Base-by-base conservation (phyloP, 140 eudicot species). In the Artemisia princeps region DNA sequence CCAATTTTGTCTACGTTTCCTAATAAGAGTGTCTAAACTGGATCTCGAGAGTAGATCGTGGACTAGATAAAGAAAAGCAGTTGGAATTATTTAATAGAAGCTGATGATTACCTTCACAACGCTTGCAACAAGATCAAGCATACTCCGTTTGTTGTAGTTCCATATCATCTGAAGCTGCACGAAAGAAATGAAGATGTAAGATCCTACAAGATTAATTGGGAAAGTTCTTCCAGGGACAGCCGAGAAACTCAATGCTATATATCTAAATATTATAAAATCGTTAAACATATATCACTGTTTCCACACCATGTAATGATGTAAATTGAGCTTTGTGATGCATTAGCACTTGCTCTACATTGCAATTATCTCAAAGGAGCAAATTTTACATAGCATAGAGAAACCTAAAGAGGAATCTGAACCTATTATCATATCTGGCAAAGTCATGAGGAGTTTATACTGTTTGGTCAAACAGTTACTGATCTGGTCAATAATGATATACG, bases 51-150 rank as follows among this genome's bases (percentile, higher is more conserved):
- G 10, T 10, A 52, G 10, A 33, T 52, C 9, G 13, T 28, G 51
- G 53, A 46, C 22, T 17, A 49, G 30, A 50, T 30, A 24, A 52
- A 67, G 50, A 66, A 4, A 20, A 49, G 14, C 40, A 63, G 10
- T 61, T 44, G 64, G 37, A 67, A 45, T 48, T 15, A 69, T n/a
- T 33, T 52, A 62, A 65, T 40, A 61, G n/a, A 16, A 19, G 30
- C 7, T 15, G 2, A 30, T 0, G 3, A 60, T 48, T 84, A 90
- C 97, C 97, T 90, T 87, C 65, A 72, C 95, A 72, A 87, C 68
- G 66, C 90, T 79, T 30, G 97, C 95, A 71, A 90, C 91, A 70
- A 90, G 90, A 81, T 87, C 68, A 53, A 87, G 86, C 97, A 90
- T 90, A 62, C 97, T 80, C 94, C 67, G 77, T 73, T 74, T 84